Base-by-base conservation (phyloP, 352 stramenopile species). In the Sclerospora graminicola region DNA sequence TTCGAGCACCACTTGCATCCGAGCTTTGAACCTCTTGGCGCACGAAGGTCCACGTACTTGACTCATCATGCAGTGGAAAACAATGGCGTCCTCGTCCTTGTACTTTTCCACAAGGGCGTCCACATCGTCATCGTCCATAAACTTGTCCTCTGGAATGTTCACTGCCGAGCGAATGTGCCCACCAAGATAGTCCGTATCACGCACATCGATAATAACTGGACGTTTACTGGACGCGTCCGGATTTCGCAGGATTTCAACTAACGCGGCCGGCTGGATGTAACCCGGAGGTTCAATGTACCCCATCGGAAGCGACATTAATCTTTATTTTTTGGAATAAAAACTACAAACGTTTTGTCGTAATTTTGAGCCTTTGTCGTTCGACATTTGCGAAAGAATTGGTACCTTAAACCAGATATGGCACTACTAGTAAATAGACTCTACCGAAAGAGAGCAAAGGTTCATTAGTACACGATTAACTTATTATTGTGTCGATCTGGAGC, bases 51-150 rank as follows among this genome's bases (percentile, higher is more conserved):
- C 81, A 27, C 81, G 81, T 32, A 92, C 62, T 53, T 92, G 81
- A 27, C 77, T 93, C 61, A 93, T 65, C 76, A 90, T 90, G 64
- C 81, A 93, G 59, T 93, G 81, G 48, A 93, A 90, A 18, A 93
- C 70, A 54, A 93, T 66, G 36, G 62, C 41, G 23, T 75, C 55
- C 39, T 79, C 58, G 42, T 78, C 48, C 54, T 83, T 70, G 57
- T 78, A 84, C 33, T 68, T 69, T 15, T 57, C 29, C 37, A 93
- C 74, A 20, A 93, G 55, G 31, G 65, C 66, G 51, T 93, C 78
- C 19, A 93, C 74, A n/a, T 83, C 62, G 40, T 75, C 68, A 51
- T 93, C 76, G 42, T 88, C 74, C 43, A 82, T 69, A 46, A 93
- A 89, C 57, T 76, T 64, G 19, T 79, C 78, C 57, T 86, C 74